Base-by-base conservation (phyloP, 768 basidiomycete genomes). In the Leccinum variicolor region DNA sequence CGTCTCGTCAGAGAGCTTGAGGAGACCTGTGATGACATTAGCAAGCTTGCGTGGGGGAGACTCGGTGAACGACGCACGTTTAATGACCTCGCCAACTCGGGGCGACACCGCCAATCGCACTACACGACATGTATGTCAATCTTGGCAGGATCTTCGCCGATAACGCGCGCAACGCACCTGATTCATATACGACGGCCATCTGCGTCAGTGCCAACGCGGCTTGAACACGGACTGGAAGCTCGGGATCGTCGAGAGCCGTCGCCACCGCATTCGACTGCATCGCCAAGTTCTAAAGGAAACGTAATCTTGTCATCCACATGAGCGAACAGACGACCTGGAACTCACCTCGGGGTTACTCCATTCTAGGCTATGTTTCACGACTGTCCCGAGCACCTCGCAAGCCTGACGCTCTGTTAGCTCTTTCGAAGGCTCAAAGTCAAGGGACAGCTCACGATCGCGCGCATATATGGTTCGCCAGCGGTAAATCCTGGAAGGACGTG, bases 1-100 rank as follows among this genome's bases (percentile, higher is more conserved):
- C 47, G 91, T 92, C 73, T 94, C 90, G 68, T 94, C 90, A n/a
- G 90, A 85, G 46, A 96, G 79, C 70, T 91, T 92, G 64, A 94
- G 81, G n/a, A 94, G 77, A 68, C 90, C 91, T 91, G 59, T 14
- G 5, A 53, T 13, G n/a, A 1, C 28, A 55, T 58, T 46, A 66
- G 14, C 15, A 31, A 3, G 21, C 4, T 28, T 52, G 13, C 21
- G 36, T 53, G n/a, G 31, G 21, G 31, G 19, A 58, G 21, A n/a
- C 39, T n/a, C 2, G 25, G 3, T 8, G 21, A 17, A 25, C 6
- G 51, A 59, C 74, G 43, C 62, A 88, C 90, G 88, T 77, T 93
- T 90, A 57, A 95, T 84, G 69, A 95, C 90, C 70, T 93, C 90
- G 50, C 86, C 91, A 41, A 94, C 87, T 66, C 87, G 85, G 11